A percentile compares a stretch with the other conserved stretches of the same genome.
Conservation (phyloP, 2,329 filamentous ascomycete species). For the Exophiala aquamarina region DNA sequence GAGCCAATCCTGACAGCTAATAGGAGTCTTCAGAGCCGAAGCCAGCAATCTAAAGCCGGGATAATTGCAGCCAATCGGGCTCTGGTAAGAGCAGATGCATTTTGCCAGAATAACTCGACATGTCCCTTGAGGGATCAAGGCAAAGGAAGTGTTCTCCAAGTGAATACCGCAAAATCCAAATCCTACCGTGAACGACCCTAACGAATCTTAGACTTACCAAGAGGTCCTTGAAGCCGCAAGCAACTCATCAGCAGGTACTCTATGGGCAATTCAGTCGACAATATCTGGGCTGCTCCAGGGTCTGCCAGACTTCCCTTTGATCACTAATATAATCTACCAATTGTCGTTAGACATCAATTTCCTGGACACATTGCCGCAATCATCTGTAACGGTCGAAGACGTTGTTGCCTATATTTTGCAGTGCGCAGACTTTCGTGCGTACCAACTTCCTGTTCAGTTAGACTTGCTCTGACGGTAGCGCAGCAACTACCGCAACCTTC, state of each 20-base stretch:
- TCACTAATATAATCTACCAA: not conserved
- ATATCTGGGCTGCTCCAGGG: not conserved
- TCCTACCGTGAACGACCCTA: not conserved
- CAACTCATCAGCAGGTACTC: not conserved
- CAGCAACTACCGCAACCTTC: constrained; percentile 2
- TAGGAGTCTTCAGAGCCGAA: not conserved
- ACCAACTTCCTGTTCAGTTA: not conserved
- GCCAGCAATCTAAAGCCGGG: not conserved
- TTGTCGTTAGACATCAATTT: not conserved
- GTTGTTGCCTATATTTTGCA: not conserved
- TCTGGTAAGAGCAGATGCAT: constrained; percentile 7
- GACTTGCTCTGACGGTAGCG: not conserved
- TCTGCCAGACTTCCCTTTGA: constrained; percentile 1
- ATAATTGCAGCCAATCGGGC: constrained; percentile 5
- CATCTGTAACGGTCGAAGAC: not conserved
- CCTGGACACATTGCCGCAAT: not conserved
- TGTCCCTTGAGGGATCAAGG: constrained; percentile 3
- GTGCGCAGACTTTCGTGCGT: constrained; percentile 4
- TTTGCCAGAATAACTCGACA: constrained; percentile 9
- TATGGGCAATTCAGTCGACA: not conserved
- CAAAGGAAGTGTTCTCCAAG: constrained; percentile 4
- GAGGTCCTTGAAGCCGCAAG: not conserved
- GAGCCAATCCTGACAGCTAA: not conserved
- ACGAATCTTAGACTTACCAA: not conserved
- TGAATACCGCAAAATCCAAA: too few species aligned